Conservation (phyloP, 345 rosid species). For the Ceriops decandra region DNA sequence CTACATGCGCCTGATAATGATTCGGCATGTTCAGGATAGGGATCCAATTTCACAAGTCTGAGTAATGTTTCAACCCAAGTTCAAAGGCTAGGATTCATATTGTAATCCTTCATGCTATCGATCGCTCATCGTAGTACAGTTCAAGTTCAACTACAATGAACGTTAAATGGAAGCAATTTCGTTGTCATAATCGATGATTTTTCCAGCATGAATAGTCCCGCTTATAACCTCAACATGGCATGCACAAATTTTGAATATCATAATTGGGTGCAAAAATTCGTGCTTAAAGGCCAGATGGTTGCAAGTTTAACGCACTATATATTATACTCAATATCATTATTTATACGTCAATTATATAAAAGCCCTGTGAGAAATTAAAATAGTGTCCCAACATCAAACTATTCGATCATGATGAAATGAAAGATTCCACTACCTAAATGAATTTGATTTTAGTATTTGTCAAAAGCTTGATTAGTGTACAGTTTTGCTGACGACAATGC, state of each 20-base stretch:
- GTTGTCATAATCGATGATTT: neutral
- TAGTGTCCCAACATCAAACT: neutral
- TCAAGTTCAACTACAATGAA: neutral
- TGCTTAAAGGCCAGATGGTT: too few species aligned
- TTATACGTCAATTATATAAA: neutral
- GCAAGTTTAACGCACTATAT: too few species aligned
- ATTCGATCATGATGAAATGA: neutral
- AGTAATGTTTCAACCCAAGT: neutral
- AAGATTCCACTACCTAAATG: neutral
- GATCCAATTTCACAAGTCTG: constrained; percentile 4
- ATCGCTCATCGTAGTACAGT: neutral
- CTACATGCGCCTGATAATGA: constrained; percentile 12
- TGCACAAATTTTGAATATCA: too few species aligned
- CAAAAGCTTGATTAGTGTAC: constrained; percentile 9
- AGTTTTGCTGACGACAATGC: constrained; percentile 22
- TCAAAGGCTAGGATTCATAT: neutral
- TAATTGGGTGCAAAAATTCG: too few species aligned
- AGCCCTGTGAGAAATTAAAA: neutral
- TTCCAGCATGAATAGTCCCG: too few species aligned
- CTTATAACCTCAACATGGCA: too few species aligned
- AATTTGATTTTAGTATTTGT: neutral
- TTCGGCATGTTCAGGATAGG: neutral
- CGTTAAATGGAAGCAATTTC: constrained; percentile 1
- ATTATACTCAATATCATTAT: neutral
- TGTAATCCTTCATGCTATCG: neutral